Evolutionary conservation across 2,329 filamentous ascomycete genomes (phyloP), one percentile per base, ranked within the genome.

Genomic region (Leptographium lundbergii): DNA sequence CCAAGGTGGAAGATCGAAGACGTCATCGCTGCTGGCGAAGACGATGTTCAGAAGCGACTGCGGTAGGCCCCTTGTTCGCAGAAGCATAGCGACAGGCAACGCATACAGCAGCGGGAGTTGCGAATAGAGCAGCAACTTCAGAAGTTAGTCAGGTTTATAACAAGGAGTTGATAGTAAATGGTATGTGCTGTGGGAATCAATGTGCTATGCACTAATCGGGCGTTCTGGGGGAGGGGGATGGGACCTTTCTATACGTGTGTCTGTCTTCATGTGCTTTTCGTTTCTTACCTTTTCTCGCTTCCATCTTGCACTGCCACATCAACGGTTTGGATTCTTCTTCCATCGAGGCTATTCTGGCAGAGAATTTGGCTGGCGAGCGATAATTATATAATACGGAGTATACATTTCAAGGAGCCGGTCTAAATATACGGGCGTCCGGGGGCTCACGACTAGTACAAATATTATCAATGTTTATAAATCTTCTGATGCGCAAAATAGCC

Each of bases 1-100:
- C 91, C 91, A 13, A 79, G 91, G 65, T 96, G 91, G 91, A 80
- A 78, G 63, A 72, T 96, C n/a, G 84, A 91, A 59, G 90, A 96
- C 62, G 85, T 96, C 55, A 78, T 96, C 63, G 82, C 81, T 65
- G 77, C 80, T 57, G 67, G 68, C 25, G 69, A 66, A 55, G 63
- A 67, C 22, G 69, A 71, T 55, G 64, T 62, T 34, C 67, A 69
- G 65, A 60, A 64, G 56, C 60, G 61, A 55, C 59, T 71, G 48
- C 65, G 69, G 61, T 71, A 65, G 62, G 61, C 57, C 60, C 61
- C 57, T 55, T 59, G 56, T 59, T 42, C 56, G 60, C 62, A 59
- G 36, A 57, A 56, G 53, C 59, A 45, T n/a, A 57, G 59, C 13
- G 52, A 32, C 17, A 25, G 51, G 19, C 57, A 60, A 17, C 47